Base-by-base conservation (phyloP, 2,329 filamentous ascomycete genomes). In the Penicillium sp. region DNA sequence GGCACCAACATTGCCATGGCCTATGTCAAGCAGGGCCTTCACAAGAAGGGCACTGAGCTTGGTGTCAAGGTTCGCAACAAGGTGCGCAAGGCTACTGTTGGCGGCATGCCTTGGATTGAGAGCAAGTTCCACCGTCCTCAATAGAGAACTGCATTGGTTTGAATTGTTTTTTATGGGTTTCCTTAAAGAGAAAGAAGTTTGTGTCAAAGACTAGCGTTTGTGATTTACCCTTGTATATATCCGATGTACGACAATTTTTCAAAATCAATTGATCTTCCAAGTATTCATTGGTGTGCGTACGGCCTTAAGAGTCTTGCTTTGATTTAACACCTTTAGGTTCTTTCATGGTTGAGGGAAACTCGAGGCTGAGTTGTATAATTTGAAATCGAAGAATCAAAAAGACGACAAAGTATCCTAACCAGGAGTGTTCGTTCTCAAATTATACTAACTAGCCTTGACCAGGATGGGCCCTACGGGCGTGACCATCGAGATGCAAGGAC, bases 1-100 rank as follows among this genome's bases (percentile, higher is more conserved):
- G 76, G 76, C 4, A 89, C 89, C 79, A 97, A 97, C 74, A 93
- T 99, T 59, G 92, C 93, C 53, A 99, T 99, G 94, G 94, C 88
- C 0, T 96, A 96, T 70, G 81, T 97, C 69, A 85, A 86, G 75
- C 86, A 90, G 59, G 91, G 91, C 0, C 77, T 87, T 71, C 91
- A 96, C 73, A 95, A 95, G 82, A 81, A 84, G 31, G 92, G 91
- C 10, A 96, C 91, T 1, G 87, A 93, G 76, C 78, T 96, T 6
- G 83, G 86, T 16, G 86, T 96, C 4, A 73, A 91, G 38, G 87
- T 96, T 2, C 81, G 92, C 49, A 92, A 91, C 18, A 90, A 87
- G 77, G 80, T 83, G 69, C 85, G 91, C 65, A 86, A 86, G 75
- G 92, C 87, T 1, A 83, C 83, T 3, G 89, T 96, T 31, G 83